phyloP scores from a whole-genome alignment of 345 rosid species.

The Arabidopsis thaliana region TAIR10.1 NC_003071.7:14964501-14965000 shows the following conservation, averaged over 20 bases:
- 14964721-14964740: slow-evolving; percentile 45
- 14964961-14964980: slow-evolving; percentile 24
- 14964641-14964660: slow-evolving; percentile 70
- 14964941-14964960: slow-evolving; percentile 8
- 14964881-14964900: slow-evolving; percentile 28
- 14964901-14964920: slow-evolving; percentile 3
- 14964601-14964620: slow-evolving; percentile 56
- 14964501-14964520: slow-evolving; percentile 52
- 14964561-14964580: slow-evolving; percentile 44
- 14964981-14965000: slow-evolving; percentile 28
- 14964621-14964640: slow-evolving; percentile 72
- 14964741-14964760: slow-evolving; percentile 37
- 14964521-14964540: slow-evolving; percentile 37
- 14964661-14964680: slow-evolving; percentile 66
- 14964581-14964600: slow-evolving; percentile 56
- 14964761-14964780: slow-evolving; percentile 41
- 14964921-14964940: slow-evolving; percentile 36
- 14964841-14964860: slow-evolving; percentile 2
- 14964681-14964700: slow-evolving; percentile 57
- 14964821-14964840: slow-evolving; percentile 13
- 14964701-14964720: slow-evolving; percentile 53
- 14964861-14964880: slow-evolving; percentile 23
- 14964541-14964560: slow-evolving; percentile 56
- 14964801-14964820: background rate
- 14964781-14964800: slow-evolving; percentile 8